Percentiles rank a stretch among this genome's conserved stretches.
These are phyloP conservation scores for Russula emetica DNA, from an alignment of 768 basidiomycete species.

Conservation along the genomic window DNA sequence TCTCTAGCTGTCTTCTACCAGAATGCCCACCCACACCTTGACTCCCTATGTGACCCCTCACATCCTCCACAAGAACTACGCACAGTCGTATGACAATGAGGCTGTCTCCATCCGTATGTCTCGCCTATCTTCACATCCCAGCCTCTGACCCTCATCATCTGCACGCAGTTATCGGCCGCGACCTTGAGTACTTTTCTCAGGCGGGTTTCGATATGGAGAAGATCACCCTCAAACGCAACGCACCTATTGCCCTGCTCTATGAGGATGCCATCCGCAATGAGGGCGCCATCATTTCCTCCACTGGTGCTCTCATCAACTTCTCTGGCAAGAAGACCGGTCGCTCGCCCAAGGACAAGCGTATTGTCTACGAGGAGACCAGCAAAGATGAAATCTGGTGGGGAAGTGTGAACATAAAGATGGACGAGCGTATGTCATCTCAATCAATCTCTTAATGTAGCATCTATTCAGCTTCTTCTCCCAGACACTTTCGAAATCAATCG, in stretches of 20 bases:
- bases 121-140: neutral
- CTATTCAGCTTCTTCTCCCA: conserved; percentile 31
- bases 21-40: conserved; percentile 64
- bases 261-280: conserved; percentile 99
- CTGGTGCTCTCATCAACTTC: conserved; percentile 98
- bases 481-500: conserved; percentile 99
- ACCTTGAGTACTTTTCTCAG: conserved; percentile 96
- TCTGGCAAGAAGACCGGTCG: conserved; percentile 99
- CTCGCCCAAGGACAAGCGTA: conserved; percentile 98
- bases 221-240: conserved; percentile 94
- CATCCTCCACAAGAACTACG: conserved; percentile 84
- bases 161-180: conserved; percentile 75
- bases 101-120: conserved; percentile 53
- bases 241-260: conserved; percentile 83
- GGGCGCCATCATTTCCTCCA: conserved; percentile 94
- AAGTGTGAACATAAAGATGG: conserved; percentile 98
- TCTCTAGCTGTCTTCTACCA: conserved; percentile 29
- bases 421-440: conserved; percentile 64
- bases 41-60: conserved; percentile 87
- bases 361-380: conserved; percentile 94
- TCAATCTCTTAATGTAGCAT: neutral
- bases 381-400: conserved; percentile 99
- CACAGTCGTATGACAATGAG: conserved; percentile 67
- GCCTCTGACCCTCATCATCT: conserved; percentile 21
- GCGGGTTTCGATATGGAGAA: conserved; percentile 99